Percentiles rank a stretch among this genome's conserved stretches.
These are phyloP conservation scores for Marasmius tenuissimus DNA, from an alignment of 1,284 basidiomycete species.

Conservation along the genomic window DNA sequence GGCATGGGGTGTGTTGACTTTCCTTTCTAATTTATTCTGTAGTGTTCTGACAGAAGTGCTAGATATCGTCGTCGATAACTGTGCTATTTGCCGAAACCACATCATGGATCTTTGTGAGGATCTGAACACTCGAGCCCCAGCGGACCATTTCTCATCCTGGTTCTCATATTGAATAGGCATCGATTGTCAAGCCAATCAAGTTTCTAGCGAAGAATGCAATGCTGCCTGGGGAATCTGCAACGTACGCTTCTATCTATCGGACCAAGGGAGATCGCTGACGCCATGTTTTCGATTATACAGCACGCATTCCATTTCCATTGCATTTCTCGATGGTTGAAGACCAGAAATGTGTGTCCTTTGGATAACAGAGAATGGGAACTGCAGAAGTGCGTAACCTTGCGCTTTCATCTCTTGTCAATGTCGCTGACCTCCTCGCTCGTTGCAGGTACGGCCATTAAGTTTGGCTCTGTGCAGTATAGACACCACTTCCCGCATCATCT, in stretches of 20 bases:
- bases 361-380: constrained; percentile 97
- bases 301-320: constrained; percentile 99
- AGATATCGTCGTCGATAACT: constrained; percentile 97
- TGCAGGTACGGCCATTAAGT: not conserved
- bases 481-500: not conserved
- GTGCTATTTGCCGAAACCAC: constrained; percentile 94
- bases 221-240: constrained; percentile 99
- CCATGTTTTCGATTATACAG: constrained; percentile 39
- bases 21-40: constrained; percentile 11
- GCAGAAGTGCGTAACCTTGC: constrained; percentile 70
- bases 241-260: constrained; percentile 48
- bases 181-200: constrained; percentile 99
- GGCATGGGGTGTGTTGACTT: constrained; percentile 81
- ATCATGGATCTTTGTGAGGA: constrained; percentile 98
- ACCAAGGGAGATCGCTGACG: not conserved
- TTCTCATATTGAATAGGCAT: constrained; percentile 65
- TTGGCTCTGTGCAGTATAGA: not conserved
- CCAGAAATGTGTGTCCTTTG: constrained; percentile 96
- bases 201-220: constrained; percentile 96
- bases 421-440: not conserved
- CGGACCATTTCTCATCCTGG: not conserved
- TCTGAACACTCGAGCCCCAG: not conserved
- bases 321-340: constrained; percentile 99
- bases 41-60: constrained; percentile 2
- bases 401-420: not conserved